These are phyloP conservation scores for Iberis pinnata DNA, from an alignment of 345 rosid genomes.

Conservation along the genomic window DNA sequence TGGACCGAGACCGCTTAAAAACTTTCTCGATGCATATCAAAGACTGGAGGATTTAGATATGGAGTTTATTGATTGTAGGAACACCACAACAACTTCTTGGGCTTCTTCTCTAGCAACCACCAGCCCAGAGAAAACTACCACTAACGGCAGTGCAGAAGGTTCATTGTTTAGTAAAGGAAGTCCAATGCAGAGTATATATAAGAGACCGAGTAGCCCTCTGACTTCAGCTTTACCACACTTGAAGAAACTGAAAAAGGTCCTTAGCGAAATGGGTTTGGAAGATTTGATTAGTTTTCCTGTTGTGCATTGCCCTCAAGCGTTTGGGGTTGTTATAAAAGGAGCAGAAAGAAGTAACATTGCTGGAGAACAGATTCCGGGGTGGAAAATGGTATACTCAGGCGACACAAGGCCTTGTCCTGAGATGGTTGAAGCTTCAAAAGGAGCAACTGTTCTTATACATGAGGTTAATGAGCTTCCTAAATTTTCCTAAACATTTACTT, in stretches of 20 bases:
- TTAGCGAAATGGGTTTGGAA: constrained; percentile 61
- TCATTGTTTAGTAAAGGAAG: constrained; percentile 57
- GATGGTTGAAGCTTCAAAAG: constrained; percentile 63
- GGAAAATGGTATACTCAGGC: constrained; percentile 94
- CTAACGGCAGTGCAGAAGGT: constrained; percentile 20
- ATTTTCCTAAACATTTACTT: not conserved
- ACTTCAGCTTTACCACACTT: constrained; percentile 42
- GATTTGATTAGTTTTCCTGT: constrained; percentile 79
- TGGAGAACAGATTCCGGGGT: constrained; percentile 77
- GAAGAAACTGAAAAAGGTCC: constrained; percentile 47
- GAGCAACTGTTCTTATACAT: constrained; percentile 86
- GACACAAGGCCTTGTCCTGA: constrained; percentile 94
- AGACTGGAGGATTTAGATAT: constrained; percentile 87
- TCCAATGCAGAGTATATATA: constrained; percentile 71
- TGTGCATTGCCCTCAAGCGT: constrained; percentile 97
- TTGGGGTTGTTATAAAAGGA: constrained; percentile 67
- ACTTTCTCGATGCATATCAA: constrained; percentile 79
- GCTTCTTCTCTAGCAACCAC: constrained; percentile 40
- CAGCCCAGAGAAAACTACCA: constrained; percentile 24
- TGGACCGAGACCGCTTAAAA: constrained; percentile 79
- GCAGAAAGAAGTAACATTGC: constrained; percentile 52
- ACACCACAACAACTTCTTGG: constrained; percentile 60
- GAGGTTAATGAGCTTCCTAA: constrained; percentile 44
- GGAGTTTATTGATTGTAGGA: constrained; percentile 86
- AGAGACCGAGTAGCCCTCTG: constrained; percentile 41